phyloP scores from a whole-genome alignment of 2,329 filamentous ascomycete species.

The Colletotrichum camelliae region DNA sequence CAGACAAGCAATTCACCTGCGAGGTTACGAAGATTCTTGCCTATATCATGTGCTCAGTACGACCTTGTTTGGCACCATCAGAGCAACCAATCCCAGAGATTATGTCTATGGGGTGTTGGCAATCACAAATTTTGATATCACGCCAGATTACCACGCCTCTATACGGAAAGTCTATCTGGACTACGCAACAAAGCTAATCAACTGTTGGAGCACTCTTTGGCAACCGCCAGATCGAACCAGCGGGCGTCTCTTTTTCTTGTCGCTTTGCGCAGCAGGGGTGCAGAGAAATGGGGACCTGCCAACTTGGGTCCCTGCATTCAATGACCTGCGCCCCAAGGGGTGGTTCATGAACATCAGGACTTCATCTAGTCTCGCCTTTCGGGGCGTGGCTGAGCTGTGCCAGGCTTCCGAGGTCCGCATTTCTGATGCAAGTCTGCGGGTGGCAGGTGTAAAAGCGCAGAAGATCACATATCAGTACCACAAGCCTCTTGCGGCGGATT shows the following conservation, averaged over 20 bases:
- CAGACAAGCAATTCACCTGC: neutral
- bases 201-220: neutral
- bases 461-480: neutral
- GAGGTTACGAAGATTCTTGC: neutral
- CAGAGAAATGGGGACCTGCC: neutral
- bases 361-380: neutral
- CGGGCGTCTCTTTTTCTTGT: neutral
- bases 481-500: neutral
- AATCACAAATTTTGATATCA: neutral
- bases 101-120: neutral
- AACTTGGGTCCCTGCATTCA: neutral
- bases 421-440: neutral
- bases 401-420: neutral
- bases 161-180: neutral
- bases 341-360: neutral
- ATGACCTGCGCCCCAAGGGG: neutral
- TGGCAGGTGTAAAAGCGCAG: neutral
- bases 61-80: neutral
- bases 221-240: neutral
- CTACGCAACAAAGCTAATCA: neutral
- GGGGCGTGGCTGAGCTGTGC: neutral
- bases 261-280: neutral
- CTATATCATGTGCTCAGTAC: neutral
- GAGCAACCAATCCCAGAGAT: neutral
- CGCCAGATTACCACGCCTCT: neutral